phyloP scores from a whole-genome alignment of 2,329 filamentous ascomycete species.

The Thyridium curvatum region DNA sequence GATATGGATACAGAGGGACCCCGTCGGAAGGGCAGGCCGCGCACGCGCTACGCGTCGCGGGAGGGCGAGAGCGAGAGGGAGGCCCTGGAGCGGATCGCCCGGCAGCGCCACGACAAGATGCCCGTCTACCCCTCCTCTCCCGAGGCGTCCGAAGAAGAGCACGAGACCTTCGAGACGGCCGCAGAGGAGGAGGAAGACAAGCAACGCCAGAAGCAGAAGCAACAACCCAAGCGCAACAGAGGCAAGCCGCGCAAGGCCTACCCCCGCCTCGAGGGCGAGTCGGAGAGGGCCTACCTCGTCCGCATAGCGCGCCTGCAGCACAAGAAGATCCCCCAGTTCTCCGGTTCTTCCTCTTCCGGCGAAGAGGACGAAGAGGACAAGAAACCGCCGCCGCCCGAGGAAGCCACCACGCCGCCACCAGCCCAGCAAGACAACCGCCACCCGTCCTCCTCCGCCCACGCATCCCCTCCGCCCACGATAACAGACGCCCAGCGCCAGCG shows the following conservation, averaged over 20 bases:
- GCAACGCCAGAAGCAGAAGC: conserved; percentile 23
- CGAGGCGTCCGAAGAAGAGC: conserved; percentile 22
- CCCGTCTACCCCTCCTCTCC: conserved; percentile 33
- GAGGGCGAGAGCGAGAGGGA: conserved; percentile 24
- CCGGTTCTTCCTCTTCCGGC: too few relatives aligned
- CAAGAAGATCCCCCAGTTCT: conserved; percentile 8
- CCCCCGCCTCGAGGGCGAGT: conserved; percentile 34
- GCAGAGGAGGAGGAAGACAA: conserved; percentile 23
- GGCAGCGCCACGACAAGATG: conserved; percentile 24
- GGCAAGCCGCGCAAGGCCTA: conserved; percentile 35
- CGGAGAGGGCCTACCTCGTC: conserved; percentile 36
- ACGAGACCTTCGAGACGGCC: not conserved
- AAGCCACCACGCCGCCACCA: not conserved
- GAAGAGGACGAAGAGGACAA: conserved; percentile 8
- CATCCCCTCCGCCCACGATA: too few relatives aligned
- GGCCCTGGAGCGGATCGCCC: conserved; percentile 25
- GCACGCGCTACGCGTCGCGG: conserved; percentile 10
- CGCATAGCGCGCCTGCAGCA: conserved; percentile 37
- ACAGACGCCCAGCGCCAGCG: too few relatives aligned
- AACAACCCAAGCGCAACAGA: not conserved
- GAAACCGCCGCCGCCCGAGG: conserved; percentile 1
- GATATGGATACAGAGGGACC: conserved; percentile 26
- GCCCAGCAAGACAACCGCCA: too few relatives aligned
- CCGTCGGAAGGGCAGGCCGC: conserved; percentile 3
- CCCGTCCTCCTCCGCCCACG: too few relatives aligned